Conservation (phyloP, 306 rosid species). For the Castanea crenata region DNA sequence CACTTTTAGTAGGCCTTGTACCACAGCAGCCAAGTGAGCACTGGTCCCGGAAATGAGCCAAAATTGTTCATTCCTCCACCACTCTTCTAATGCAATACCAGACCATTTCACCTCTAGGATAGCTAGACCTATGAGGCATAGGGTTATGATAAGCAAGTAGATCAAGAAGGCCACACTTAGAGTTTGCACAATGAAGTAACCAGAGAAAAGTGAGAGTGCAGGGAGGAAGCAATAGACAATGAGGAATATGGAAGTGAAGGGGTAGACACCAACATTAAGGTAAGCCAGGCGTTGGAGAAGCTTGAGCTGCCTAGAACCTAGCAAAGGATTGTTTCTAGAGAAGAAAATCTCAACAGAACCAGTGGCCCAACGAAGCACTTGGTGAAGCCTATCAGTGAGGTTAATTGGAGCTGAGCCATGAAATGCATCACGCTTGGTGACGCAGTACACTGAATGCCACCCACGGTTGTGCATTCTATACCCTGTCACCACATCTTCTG, state of each 20-base stretch:
- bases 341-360: slow-evolving; percentile 61
- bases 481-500: slow-evolving; percentile 56
- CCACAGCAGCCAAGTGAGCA: slow-evolving; percentile 50
- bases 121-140: slow-evolving; percentile 33
- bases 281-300: slow-evolving; percentile 44
- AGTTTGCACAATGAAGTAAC: slow-evolving; percentile 46
- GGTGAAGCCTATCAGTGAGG: slow-evolving; percentile 49
- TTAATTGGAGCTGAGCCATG: slow-evolving; percentile 55
- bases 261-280: slow-evolving; percentile 54
- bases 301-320: slow-evolving; percentile 32
- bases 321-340: slow-evolving; percentile 46
- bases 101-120: slow-evolving; percentile 52
- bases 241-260: slow-evolving; percentile 52
- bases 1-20: slow-evolving; percentile 49
- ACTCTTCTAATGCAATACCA: slow-evolving; percentile 41
- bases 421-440: slow-evolving; percentile 52
- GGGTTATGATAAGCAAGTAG: slow-evolving; percentile 44
- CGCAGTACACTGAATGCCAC: slow-evolving; percentile 55
- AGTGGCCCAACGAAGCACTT: slow-evolving; percentile 58
- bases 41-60: slow-evolving; percentile 57
- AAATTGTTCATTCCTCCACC: slow-evolving; percentile 63
- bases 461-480: slow-evolving; percentile 64
- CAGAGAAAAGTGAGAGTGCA: slow-evolving; percentile 42
- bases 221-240: slow-evolving; percentile 57
- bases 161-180: slow-evolving; percentile 33